Conservation (phyloP, 2,329 filamentous ascomycete species). For the Diaporthe humulicola region DNA sequence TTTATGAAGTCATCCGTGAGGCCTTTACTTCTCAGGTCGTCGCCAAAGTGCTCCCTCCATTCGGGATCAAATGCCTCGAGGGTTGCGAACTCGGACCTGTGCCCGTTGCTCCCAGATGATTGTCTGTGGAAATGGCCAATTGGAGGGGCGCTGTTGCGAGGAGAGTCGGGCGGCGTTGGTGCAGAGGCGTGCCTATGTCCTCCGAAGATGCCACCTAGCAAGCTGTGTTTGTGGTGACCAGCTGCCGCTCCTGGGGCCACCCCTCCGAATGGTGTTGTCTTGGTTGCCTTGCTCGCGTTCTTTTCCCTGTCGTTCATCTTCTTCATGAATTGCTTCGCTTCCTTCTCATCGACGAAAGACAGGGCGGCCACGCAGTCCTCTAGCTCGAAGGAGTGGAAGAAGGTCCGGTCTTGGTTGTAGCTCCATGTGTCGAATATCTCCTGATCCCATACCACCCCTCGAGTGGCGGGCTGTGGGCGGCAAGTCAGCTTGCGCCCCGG, state of each 20-base stretch:
- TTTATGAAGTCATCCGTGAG: conserved; percentile 76
- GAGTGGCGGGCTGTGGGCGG: conserved; percentile 73
- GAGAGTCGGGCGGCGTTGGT: conserved; percentile 69
- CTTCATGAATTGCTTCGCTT: conserved; percentile 96
- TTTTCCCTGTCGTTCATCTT: conserved; percentile 98
- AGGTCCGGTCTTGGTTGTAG: conserved; percentile 97
- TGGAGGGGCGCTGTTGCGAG: conserved; percentile 57
- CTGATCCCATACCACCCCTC: conserved; percentile 96
- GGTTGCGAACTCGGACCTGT: conserved; percentile 69
- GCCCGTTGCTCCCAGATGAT: conserved; percentile 62
- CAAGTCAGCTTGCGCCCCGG: background rate
- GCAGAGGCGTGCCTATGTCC: conserved; percentile 72
- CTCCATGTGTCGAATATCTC: conserved; percentile 96
- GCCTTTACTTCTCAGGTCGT: conserved; percentile 73
- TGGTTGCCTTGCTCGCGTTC: conserved; percentile 91
- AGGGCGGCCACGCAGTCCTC: conserved; percentile 91
- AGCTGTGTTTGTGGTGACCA: conserved; percentile 57
- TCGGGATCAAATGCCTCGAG: conserved; percentile 74
- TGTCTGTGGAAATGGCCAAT: conserved; percentile 52
- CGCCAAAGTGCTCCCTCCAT: conserved; percentile 76
- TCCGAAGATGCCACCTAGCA: conserved; percentile 73
- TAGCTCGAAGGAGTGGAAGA: conserved; percentile 97
- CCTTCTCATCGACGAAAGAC: conserved; percentile 96
- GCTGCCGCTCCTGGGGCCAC: conserved; percentile 52
- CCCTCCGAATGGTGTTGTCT: conserved; percentile 80